phyloP scores from a whole-genome alignment of 1,139 yeast species.

The Saccharomycopsis phalli region DNA sequence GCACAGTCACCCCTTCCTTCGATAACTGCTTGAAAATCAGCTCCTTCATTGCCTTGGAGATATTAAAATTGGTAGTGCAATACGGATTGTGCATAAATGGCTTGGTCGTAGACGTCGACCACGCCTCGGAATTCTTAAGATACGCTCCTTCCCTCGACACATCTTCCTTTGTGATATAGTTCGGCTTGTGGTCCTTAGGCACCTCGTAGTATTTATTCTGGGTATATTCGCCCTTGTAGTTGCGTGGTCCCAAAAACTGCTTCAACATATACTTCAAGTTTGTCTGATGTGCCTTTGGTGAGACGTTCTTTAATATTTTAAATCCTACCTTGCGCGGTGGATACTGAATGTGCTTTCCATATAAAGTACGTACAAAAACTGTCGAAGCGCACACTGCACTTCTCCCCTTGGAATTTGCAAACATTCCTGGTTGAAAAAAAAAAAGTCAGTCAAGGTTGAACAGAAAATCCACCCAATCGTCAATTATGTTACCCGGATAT shows the following conservation, averaged over 20 bases:
- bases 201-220: constrained; percentile 70
- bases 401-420: neutral
- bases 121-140: constrained; percentile 21
- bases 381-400: neutral
- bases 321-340: too few species aligned
- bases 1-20: constrained; percentile 46
- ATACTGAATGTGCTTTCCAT: neutral
- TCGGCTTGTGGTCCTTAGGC: constrained; percentile 64
- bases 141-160: too few species aligned
- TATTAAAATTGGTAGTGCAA: constrained; percentile 57
- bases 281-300: constrained; percentile 36
- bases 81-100: constrained; percentile 77
- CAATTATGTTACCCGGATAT: neutral
- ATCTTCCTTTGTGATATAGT: constrained; percentile 43
- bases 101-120: constrained; percentile 26
- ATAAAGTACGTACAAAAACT: neutral
- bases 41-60: constrained; percentile 50
- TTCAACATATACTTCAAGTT: constrained; percentile 29
- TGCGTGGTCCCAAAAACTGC: constrained; percentile 60
- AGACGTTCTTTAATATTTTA: constrained; percentile 33
- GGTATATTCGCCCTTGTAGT: constrained; percentile 74
- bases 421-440: neutral
- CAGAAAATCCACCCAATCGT: too few species aligned
- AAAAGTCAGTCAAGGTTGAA: neutral
- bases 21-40: constrained; percentile 51